These are phyloP conservation scores for Spergularia bocconei DNA, from an alignment of 148 eudicot genomes.

Conservation along the genomic window DNA sequence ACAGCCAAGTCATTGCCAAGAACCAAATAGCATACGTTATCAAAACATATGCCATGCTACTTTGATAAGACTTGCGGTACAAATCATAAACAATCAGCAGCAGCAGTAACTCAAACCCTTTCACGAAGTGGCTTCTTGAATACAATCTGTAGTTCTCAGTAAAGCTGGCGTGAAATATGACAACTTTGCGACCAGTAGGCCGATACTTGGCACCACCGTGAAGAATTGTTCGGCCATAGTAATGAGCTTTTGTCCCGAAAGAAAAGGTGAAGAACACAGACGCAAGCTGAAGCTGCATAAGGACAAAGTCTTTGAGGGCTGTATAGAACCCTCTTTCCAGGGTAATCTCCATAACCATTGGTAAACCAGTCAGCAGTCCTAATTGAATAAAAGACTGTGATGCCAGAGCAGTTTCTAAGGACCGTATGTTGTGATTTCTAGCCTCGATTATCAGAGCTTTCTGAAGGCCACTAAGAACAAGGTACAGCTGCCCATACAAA, in stretches of 20 bases:
- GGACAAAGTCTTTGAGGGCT: conserved; percentile 87
- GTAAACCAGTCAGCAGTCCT: conserved; percentile 90
- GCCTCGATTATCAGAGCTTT: conserved; percentile 67
- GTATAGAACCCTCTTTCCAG: conserved; percentile 75
- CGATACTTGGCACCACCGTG: conserved; percentile 94
- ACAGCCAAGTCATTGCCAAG: conserved; percentile 87
- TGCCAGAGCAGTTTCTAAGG: conserved; percentile 89
- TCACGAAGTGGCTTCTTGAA: conserved; percentile 92
- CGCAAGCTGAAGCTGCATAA: conserved; percentile 94
- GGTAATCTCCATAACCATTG: conserved; percentile 92
- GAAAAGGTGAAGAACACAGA: conserved; percentile 96
- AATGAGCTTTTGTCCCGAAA: conserved; percentile 84
- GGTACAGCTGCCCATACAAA: conserved; percentile 93
- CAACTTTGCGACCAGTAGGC: conserved; percentile 90
- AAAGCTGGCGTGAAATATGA: conserved; percentile 81
- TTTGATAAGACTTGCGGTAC: conserved; percentile 66
- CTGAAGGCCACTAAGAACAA: conserved; percentile 92
- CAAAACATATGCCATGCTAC: conserved; percentile 65
- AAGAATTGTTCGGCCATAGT: conserved; percentile 87
- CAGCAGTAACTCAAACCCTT: conserved; percentile 80
- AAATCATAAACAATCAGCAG: conserved; percentile 70
- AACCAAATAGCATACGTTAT: conserved; percentile 92
- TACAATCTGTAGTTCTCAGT: conserved; percentile 85
- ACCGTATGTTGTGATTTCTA: conserved; percentile 59
- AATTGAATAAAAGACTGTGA: conserved; percentile 95